Base-by-base conservation (phyloP, 352 stramenopile species). In the Hyaloperonospora arabidopsidis region DNA sequence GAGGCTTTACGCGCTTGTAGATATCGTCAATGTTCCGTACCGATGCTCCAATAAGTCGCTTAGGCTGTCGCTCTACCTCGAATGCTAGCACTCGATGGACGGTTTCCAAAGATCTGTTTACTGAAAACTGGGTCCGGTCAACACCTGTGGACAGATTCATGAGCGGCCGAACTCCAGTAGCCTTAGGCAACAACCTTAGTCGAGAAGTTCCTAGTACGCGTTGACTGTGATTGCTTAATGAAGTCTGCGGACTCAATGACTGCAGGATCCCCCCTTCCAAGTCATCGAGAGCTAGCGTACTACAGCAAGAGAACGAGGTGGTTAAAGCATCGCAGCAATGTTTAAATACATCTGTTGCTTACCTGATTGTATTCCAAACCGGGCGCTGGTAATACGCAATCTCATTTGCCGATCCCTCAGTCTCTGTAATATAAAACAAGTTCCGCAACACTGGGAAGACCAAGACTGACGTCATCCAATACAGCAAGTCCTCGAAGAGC, bases 371-470 rank as follows among this genome's bases (percentile, higher is more conserved):
- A 54, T 64, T 78, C 82, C 82, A 92, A 15, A 92, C 70, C 13
- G 64, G 62, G 23, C 78, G 74, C 15, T 83, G 76, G 49, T 84
- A 92, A 53, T 70, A 92, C 5, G 67, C 55, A 8, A 90, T 71
- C 11, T 88, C 74, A 32, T 89, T 87, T 2, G 68, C 76, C 47
- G 67, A 70, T 13, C 79, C 82, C 61, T 92, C 82, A 1, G 59
- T 46, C 38, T 89, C 78, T 1, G 82, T 92, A 47, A 88, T 76
- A 59, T 87, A 92, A 61, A 89, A 90, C 43, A 81, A 53, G 29
- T 70, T 78, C 8, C 69, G 72, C 22, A 92, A 41, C 2, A 88
- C 32, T 6, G 82, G 77, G 19, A 84, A 87, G 0, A 86, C 65
- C 7, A 92, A 39, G 1, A 53, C 59, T 7, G 52, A 67, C 12